These are phyloP conservation scores for Hyaloscypha finlandica DNA, from an alignment of 495 filamentous ascomycete species.

Conservation along the genomic window DNA sequence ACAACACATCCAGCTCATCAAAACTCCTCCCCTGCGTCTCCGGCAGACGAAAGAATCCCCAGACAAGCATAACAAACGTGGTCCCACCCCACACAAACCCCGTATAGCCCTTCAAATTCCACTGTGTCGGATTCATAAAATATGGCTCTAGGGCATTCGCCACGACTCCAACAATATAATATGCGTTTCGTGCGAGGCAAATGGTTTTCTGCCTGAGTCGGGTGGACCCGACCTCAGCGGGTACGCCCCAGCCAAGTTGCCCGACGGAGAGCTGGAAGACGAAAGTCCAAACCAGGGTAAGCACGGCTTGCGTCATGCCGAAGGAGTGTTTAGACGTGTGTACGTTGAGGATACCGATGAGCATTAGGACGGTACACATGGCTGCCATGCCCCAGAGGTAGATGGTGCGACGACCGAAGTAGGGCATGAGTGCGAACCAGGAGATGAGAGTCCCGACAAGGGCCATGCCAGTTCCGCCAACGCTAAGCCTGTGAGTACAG, in stretches of 20 bases:
- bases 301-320: slow-evolving; percentile 17
- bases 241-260: slow-evolving; percentile 49
- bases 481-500: slow-evolving; percentile 49
- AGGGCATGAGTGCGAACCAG: slow-evolving; percentile 49
- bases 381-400: slow-evolving; percentile 44
- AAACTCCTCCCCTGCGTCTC: slow-evolving; percentile 69
- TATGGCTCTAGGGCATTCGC: slow-evolving; percentile 68
- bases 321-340: slow-evolving; percentile 23
- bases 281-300: slow-evolving; percentile 42
- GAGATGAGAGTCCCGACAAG: slow-evolving; percentile 50
- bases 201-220: slow-evolving; percentile 20
- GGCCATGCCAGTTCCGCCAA: slow-evolving; percentile 15
- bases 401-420: slow-evolving; percentile 51
- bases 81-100: slow-evolving; percentile 70
- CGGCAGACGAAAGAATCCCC: slow-evolving; percentile 71
- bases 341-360: slow-evolving; percentile 35
- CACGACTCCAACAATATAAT: slow-evolving; percentile 58
- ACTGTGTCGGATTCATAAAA: slow-evolving; percentile 69
- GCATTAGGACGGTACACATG: slow-evolving; percentile 44
- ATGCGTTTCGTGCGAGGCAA: slow-evolving; percentile 44
- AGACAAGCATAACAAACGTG: slow-evolving; percentile 69
- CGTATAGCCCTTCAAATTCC: slow-evolving; percentile 70
- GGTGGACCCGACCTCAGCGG: slow-evolving; percentile 18
- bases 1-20: slow-evolving; percentile 71
- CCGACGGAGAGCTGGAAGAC: slow-evolving; percentile 58